A percentile compares a stretch with the other conserved stretches of the same genome.
Evolutionary conservation across 169 alveolate species (phyloP).

Genomic region (Plasmodium knowlesi): DNA sequence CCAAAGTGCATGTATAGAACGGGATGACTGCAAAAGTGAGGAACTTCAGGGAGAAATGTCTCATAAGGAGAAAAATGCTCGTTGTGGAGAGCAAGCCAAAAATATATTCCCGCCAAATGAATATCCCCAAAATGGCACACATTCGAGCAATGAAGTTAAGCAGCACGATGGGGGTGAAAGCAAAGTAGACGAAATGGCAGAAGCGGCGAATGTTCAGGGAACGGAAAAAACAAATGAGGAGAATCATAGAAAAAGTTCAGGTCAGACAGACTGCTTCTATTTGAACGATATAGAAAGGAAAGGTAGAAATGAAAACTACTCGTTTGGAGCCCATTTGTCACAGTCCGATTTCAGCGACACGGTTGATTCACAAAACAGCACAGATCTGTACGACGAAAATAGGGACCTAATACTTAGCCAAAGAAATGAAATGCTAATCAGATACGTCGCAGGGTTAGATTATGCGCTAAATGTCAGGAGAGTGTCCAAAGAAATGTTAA

Average conservation of each 20-base stretch:
- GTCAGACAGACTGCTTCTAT: not conserved
- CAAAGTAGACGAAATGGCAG: not conserved
- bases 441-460: constrained; percentile 58
- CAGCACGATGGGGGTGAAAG: not conserved
- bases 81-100: not conserved
- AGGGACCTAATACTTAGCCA: not conserved
- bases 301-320: not conserved
- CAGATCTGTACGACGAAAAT: constrained; percentile 15
- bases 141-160: not conserved
- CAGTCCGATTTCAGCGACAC: not conserved
- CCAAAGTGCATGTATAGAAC: not conserved
- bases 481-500: constrained; percentile 38
- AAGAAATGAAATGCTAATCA: constrained; percentile 21
- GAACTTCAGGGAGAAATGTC: not conserved
- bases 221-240: not conserved
- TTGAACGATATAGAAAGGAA: not conserved
- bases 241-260: not conserved
- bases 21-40: not conserved
- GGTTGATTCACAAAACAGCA: not conserved
- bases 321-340: not conserved
- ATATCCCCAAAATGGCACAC: not conserved
- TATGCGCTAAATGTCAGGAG: constrained; percentile 58
- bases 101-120: not conserved
- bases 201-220: not conserved
- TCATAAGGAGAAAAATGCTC: not conserved